Base-by-base conservation (phyloP, 2,329 filamentous ascomycete species). In the Beauveria rudraprayagi region DNA sequence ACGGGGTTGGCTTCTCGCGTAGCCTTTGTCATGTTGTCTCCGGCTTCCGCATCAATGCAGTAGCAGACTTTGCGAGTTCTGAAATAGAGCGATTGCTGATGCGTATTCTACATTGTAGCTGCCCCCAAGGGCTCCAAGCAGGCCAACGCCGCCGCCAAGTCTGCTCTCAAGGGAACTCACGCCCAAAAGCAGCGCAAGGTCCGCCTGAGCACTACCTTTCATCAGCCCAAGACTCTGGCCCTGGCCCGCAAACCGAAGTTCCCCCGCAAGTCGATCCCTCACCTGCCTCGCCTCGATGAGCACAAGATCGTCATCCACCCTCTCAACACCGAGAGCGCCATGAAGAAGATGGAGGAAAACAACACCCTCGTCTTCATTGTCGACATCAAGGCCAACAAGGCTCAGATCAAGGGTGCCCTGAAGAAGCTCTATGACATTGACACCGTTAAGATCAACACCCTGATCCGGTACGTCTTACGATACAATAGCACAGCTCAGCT, bases 301-400 rank as follows among this genome's bases (percentile, higher is more conserved):
- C 90, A 92, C 86, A 97, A 96, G 88, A 85, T 97, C 78, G 89
- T 99, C 78, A 84, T 97, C 76, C 91, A 97, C 87, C 94, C 94
- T 69, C 86, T 99, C 76, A 99, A 99, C 89, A 99, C 94, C 65
- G 94, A 99, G 89, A 94, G 89, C 75, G 94, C 95, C 75, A 97
- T 99, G 93, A 99, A 99, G 91, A 97, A 97, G 90, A 97, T 99
- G 72, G 94, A 99, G 86, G 94, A 99, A 89, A 92, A 99, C 88
- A 99, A 99, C 87, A 99, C 94, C 70, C 87, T 99, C 58, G 91
- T 96, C 76, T 97, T 97, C 86, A 96, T 96, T 71, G 91, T 95
- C 75, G 90, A 97, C 71, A 82, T 93, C 79, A 95, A 95, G 89
- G 88, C 93, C 79, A 99, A 99, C 88, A 99, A 99, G 91, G 88